Conservation (phyloP, 495 filamentous ascomycete genomes). For the Massariosphaeria phaeospora region DNA sequence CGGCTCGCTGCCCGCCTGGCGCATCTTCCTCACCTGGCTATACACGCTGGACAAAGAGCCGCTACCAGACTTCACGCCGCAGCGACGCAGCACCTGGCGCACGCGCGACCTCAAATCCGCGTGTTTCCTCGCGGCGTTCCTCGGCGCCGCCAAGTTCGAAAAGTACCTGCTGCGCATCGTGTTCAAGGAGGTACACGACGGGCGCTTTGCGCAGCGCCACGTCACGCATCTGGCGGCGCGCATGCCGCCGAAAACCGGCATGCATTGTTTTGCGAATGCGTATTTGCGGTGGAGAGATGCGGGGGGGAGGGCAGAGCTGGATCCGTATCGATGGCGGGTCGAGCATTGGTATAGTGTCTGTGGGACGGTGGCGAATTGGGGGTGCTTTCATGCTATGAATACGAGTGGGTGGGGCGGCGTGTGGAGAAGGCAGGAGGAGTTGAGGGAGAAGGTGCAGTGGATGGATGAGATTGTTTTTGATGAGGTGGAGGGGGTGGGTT, state of each 20-base stretch:
- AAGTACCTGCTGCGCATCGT: conserved; percentile 9
- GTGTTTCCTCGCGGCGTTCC: not conserved
- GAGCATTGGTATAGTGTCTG: conserved; percentile 23
- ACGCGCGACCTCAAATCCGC: not conserved
- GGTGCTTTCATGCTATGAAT: conserved; percentile 20
- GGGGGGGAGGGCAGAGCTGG: not conserved
- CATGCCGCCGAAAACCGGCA: not conserved
- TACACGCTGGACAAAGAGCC: conserved; percentile 22
- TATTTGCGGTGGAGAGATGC: conserved; percentile 6
- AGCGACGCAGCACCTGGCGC: not conserved
- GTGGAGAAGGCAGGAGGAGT: conserved; percentile 13
- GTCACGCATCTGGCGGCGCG: not conserved
- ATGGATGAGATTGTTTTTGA: not conserved
- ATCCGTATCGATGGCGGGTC: conserved; percentile 17
- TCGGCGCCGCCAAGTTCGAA: conserved; percentile 5
- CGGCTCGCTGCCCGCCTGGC: conserved; percentile 1
- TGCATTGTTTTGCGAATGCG: not conserved
- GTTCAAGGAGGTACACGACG: not conserved
- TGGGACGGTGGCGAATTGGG: conserved; percentile 12
- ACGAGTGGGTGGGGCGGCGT: conserved; percentile 18
- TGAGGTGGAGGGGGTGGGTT: not conserved
- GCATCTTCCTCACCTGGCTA: conserved; percentile 12
- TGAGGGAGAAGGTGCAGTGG: conserved; percentile 1
- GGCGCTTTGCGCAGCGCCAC: not conserved
- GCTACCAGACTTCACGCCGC: conserved; percentile 15